Conservation (phyloP, 495 filamentous ascomycete species). For the Arthonia radiata region DNA sequence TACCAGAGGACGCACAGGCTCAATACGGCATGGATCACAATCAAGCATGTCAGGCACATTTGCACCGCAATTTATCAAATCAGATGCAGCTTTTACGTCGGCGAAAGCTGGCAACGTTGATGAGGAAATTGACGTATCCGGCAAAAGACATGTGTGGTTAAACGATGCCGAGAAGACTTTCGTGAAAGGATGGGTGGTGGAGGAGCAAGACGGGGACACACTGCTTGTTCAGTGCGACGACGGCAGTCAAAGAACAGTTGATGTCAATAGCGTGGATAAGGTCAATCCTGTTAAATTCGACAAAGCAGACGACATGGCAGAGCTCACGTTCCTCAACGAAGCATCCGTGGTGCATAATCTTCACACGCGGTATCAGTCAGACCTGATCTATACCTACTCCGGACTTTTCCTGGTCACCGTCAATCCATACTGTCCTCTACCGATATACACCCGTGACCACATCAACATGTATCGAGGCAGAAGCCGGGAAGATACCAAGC, state of each 20-base stretch:
- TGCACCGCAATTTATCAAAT: conserved; percentile 83
- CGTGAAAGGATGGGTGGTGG: conserved; percentile 70
- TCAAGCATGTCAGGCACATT: conserved; percentile 62
- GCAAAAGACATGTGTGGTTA: conserved; percentile 96
- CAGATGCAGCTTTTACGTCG: conserved; percentile 38
- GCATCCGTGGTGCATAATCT: conserved; percentile 95
- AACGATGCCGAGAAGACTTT: conserved; percentile 70
- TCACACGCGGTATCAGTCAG: conserved; percentile 75
- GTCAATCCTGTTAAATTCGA: conserved; percentile 99
- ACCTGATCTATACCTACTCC: conserved; percentile 97
- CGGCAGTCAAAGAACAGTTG: conserved; percentile 71
- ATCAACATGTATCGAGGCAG: conserved; percentile 90
- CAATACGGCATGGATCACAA: conserved; percentile 23
- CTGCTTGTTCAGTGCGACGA: conserved; percentile 83
- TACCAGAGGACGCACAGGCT: conserved; percentile 32
- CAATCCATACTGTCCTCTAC: conserved; percentile 83
- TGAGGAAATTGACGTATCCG: conserved; percentile 93
- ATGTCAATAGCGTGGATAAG: conserved; percentile 73
- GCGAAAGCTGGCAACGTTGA: conserved; percentile 58
- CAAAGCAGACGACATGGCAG: conserved; percentile 97
- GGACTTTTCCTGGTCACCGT: conserved; percentile 91
- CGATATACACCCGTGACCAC: conserved; percentile 93
- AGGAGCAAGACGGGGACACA: conserved; percentile 40
- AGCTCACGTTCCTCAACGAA: conserved; percentile 92
- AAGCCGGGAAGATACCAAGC: conserved; percentile 75